A percentile compares a stretch with the other conserved stretches of the same genome.
Conservation (phyloP, 202 grass and related monocot genomes). For the Dendrocalamus latiflorus region DNA sequence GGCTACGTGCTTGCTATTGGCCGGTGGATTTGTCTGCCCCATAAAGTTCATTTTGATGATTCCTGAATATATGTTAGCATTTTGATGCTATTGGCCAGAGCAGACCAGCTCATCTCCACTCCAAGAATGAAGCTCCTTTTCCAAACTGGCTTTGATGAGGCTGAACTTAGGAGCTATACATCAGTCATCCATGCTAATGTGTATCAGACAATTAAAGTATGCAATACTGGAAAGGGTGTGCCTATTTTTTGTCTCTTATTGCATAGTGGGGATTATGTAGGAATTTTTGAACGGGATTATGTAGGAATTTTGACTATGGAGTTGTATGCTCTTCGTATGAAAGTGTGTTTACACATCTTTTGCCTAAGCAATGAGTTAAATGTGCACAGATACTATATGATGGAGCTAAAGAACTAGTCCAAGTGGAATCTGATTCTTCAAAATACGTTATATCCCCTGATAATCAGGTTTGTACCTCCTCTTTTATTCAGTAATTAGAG, state of each 20-base stretch:
- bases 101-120: too few species aligned
- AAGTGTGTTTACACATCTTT: conserved; percentile 10
- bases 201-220: conserved; percentile 99
- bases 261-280: conserved; percentile 28
- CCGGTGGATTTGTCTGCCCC: too few species aligned
- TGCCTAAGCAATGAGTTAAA: conserved; percentile 17
- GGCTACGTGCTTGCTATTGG: too few species aligned
- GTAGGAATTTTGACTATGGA: conserved; percentile 19
- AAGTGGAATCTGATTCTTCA: too few species aligned
- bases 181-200: conserved; percentile 99
- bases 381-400: conserved; percentile 82
- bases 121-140: too few species aligned
- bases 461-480: conserved; percentile 59
- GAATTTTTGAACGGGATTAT: too few species aligned
- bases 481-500: conserved; percentile 1
- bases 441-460: conserved; percentile 69
- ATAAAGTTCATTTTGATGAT: too few species aligned
- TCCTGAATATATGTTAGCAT: too few species aligned
- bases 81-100: too few species aligned
- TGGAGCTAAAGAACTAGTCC: conserved; percentile 81
- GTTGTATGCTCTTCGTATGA: neutral
- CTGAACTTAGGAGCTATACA: too few species aligned
- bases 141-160: too few species aligned
- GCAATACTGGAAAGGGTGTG: conserved; percentile 80
- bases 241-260: conserved; percentile 49